phyloP scores from a whole-genome alignment of 306 rosid genomes.

The Luffa aegyptiaca region DNA sequence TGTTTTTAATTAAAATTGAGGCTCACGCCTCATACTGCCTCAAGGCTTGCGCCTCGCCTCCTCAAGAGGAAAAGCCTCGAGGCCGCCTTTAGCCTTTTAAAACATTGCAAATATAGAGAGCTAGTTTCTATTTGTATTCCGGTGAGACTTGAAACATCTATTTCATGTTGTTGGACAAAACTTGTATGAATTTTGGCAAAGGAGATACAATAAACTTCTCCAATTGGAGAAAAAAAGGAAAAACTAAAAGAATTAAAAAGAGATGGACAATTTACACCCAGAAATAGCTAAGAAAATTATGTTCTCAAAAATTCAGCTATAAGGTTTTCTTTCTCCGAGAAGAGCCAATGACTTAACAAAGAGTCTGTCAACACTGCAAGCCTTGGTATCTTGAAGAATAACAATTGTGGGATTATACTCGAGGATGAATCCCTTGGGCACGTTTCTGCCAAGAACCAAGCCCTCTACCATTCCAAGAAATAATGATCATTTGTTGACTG shows the following conservation, averaged over 20 bases:
- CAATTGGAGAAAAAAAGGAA: no score
- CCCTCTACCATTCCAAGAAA: no score
- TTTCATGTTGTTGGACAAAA: neutral
- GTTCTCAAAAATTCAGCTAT: neutral
- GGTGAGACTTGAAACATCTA: neutral
- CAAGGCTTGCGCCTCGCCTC: no score
- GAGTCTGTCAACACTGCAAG: neutral
- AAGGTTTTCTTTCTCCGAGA: neutral
- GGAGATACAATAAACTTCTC: neutral
- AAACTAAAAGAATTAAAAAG: neutral
- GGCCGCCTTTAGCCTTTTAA: no score
- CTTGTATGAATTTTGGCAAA: neutral
- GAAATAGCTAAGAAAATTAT: neutral
- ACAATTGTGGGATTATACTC: no score
- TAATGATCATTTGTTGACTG: no score
- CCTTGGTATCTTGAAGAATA: no score
- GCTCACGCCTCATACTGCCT: no score
- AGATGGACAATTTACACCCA: neutral
- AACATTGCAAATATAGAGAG: neutral
- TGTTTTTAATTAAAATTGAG: no score
- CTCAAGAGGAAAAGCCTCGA: no score
- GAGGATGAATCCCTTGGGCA: no score
- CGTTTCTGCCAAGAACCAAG: no score
- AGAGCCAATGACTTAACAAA: neutral
- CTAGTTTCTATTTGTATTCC: neutral